These are phyloP conservation scores for Phytophthora pistaciae DNA, from an alignment of 352 stramenopile species.

Conservation along the genomic window DNA sequence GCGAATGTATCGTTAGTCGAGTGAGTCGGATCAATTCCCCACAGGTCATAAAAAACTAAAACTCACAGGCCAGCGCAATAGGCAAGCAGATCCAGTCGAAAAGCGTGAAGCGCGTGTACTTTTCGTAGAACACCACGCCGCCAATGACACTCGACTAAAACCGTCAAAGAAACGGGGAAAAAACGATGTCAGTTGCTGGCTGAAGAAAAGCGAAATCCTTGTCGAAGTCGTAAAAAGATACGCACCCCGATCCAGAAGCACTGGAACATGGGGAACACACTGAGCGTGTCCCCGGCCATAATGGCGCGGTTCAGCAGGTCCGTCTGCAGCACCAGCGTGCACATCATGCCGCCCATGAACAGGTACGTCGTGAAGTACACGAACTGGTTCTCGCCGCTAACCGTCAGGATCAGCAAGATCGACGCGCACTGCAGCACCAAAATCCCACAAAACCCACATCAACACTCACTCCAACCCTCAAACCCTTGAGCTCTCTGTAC, in stretches of 20 bases:
- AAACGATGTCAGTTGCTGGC: conserved; percentile 16
- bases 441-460: neutral
- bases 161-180: conserved; percentile 9
- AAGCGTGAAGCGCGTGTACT: conserved; percentile 79
- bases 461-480: conserved; percentile 34
- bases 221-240: conserved; percentile 16
- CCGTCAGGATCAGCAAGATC: conserved; percentile 81
- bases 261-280: conserved; percentile 90
- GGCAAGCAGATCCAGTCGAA: conserved; percentile 89
- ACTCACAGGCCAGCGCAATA: conserved; percentile 77
- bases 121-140: conserved; percentile 88
- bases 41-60: neutral
- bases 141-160: conserved; percentile 82
- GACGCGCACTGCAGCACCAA: conserved; percentile 63
- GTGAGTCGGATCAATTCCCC: neutral
- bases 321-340: conserved; percentile 84
- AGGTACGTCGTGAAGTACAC: conserved; percentile 87
- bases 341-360: conserved; percentile 86
- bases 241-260: conserved; percentile 90
- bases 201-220: neutral
- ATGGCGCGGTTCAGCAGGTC: conserved; percentile 87
- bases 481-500: conserved; percentile 27
- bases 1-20: conserved; percentile 5
- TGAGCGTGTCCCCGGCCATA: conserved; percentile 87
- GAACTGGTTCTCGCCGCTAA: conserved; percentile 87